These are phyloP conservation scores for Blastomyces gilchristii DNA, from an alignment of 2,329 filamentous ascomycete genomes.

Conservation along the genomic window DNA sequence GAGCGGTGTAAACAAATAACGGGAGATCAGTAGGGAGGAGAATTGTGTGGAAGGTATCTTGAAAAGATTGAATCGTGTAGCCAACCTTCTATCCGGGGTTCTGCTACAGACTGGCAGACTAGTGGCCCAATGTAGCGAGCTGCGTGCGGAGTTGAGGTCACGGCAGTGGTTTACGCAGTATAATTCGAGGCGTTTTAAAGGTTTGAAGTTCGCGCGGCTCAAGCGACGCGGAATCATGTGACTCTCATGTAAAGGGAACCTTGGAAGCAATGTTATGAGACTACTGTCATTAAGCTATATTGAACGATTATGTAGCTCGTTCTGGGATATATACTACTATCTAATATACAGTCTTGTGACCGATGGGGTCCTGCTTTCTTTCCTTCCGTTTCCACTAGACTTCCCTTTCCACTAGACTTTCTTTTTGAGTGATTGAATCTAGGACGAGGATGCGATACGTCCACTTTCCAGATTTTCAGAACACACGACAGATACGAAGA, in stretches of 20 bases:
- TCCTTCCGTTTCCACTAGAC: background rate
- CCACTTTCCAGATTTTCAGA: too few species aligned
- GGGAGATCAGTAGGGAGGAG: background rate
- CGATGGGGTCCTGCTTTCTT: background rate
- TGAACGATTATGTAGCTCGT: background rate
- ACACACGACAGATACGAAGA: background rate
- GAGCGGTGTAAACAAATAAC: background rate
- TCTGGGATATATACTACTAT: background rate
- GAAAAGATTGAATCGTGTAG: background rate
- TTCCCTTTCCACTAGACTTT: too few species aligned
- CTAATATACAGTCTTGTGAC: background rate
- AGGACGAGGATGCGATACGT: background rate
- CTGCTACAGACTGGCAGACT: background rate
- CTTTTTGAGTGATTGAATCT: background rate
- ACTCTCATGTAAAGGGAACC: background rate
- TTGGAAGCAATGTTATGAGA: background rate
- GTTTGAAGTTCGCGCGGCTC: background rate
- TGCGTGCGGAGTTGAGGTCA: background rate
- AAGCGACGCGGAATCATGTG: constrained; percentile 7
- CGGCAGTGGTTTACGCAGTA: background rate
- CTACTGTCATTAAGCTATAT: background rate
- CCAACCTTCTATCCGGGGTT: background rate
- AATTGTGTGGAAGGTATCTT: background rate
- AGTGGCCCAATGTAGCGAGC: background rate
- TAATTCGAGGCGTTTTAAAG: background rate